These are phyloP conservation scores for Hemisphaericaspora subhashii DNA, from an alignment of 1,139 yeast genomes.

Conservation along the genomic window DNA sequence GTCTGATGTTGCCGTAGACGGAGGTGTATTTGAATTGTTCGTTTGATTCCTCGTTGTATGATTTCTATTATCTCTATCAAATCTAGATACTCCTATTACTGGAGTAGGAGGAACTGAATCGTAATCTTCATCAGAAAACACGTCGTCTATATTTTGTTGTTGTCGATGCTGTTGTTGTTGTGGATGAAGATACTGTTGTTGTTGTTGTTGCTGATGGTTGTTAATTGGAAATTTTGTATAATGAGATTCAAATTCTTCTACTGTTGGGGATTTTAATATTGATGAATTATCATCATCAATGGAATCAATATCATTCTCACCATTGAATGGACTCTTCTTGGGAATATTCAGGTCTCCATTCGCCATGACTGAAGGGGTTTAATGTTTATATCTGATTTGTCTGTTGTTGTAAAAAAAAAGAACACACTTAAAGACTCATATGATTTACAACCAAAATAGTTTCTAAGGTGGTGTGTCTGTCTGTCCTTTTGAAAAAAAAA, in stretches of 20 bases:
- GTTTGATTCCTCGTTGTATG: constrained; percentile 27
- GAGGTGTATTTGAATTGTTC: constrained; percentile 8
- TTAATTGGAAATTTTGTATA: not conserved
- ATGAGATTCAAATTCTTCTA: constrained; percentile 4
- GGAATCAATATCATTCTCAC: constrained; percentile 14
- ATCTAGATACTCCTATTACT: constrained; percentile 7
- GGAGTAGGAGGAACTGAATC: constrained; percentile 15
- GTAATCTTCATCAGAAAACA: constrained; percentile 10
- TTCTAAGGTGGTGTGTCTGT: too few relatives aligned
- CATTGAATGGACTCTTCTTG: constrained; percentile 18
- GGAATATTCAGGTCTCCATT: constrained; percentile 6
- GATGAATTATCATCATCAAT: constrained; percentile 11
- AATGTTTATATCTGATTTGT: not conserved
- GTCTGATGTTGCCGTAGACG: constrained; percentile 9
- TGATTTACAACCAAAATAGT: too few relatives aligned
- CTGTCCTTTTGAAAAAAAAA: too few relatives aligned
- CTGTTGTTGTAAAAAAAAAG: too few relatives aligned
- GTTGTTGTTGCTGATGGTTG: not conserved
- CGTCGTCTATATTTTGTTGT: constrained; percentile 5
- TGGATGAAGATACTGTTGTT: not conserved
- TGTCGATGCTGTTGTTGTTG: not conserved
- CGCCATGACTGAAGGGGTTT: constrained; percentile 1
- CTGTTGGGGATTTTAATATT: constrained; percentile 11
- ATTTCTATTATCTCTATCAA: constrained; percentile 16
- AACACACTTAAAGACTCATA: too few relatives aligned